Base-by-base conservation (phyloP, 2,329 filamentous ascomycete species). In the Zalaria obscura region DNA sequence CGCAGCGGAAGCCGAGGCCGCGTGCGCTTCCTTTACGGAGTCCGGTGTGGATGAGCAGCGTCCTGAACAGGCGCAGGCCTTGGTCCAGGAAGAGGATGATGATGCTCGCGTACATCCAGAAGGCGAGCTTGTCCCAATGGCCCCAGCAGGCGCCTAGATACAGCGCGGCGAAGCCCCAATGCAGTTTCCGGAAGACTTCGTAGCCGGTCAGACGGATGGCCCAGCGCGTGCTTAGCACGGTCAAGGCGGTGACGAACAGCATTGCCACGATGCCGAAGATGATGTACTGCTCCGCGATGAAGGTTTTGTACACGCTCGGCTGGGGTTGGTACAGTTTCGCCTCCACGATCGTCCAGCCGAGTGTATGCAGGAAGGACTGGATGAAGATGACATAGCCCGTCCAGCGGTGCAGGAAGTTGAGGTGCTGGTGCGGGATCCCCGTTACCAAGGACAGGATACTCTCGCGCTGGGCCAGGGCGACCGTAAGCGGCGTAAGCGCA, bases 361-460 rank as follows among this genome's bases (percentile, higher is more conserved):
- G 69, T 1, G 81, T 85, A 55, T 88, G 83, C 1, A 87, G 58
- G 6, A 68, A 60, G 3, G 75, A 72, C 54, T 87, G 82, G 0
- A 75, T 55, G 41, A 83, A 73, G 47, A 88, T 84, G 51, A 87
- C 68, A 46, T 80, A 80, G 5, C 83, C 82, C 0, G 79, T 63
- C 82, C 82, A 87, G 28, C 80, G 76, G 56, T 86, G 82, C 18
- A 87, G 63, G 53, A 87, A 87, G 58, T 82, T 79, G 68, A 87
- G 85, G 51, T 73, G 75, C 50, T 86, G 81, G 52, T 85, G 84
- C 0, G 83, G 80, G 0, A 87, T 67, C 1, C 83, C 82, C 0
- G 81, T 87, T 38, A 84, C 57, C 9, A 82, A 55, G 0, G 76
- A 81, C 3, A 87, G 68, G 2, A 86, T 63, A 0, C 77, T 82